phyloP scores from a whole-genome alignment of 306 rosid species.

The Betula pendula region DNA sequence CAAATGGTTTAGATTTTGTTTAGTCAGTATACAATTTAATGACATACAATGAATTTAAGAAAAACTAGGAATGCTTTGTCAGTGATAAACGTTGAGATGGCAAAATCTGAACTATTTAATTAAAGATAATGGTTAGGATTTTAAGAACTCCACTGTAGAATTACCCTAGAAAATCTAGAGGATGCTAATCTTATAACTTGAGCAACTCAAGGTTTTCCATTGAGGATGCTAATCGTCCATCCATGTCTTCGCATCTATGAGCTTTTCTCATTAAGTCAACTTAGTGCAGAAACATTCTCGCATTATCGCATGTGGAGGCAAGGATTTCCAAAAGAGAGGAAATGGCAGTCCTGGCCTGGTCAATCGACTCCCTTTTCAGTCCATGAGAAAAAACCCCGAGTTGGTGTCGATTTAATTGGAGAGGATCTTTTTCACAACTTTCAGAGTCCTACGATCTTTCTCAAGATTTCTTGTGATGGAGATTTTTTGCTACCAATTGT shows the following conservation, averaged over 20 bases:
- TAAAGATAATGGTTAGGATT: too few species aligned
- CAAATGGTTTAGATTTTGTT: too few species aligned
- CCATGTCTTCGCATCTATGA: conserved; percentile 46
- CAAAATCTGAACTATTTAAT: background rate
- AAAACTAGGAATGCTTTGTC: background rate
- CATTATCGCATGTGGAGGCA: conserved; percentile 72
- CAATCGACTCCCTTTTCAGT: conserved; percentile 40
- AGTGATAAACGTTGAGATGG: background rate
- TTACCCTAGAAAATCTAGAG: background rate
- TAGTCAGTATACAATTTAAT: too few species aligned
- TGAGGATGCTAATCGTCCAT: conserved; percentile 34
- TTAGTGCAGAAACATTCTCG: conserved; percentile 75
- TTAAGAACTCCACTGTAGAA: too few species aligned
- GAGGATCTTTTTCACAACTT: conserved; percentile 66
- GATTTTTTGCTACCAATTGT: conserved; percentile 89
- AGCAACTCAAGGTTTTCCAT: conserved; percentile 42
- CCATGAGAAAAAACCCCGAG: conserved; percentile 28
- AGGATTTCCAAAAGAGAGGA: conserved; percentile 54
- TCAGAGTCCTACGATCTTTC: conserved; percentile 85
- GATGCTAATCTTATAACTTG: conserved; percentile 18
- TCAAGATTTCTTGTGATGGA: conserved; percentile 89
- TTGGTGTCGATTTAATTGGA: conserved; percentile 37
- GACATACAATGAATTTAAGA: background rate
- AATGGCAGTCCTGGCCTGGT: conserved; percentile 36
- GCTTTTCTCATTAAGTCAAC: conserved; percentile 42